phyloP scores from a whole-genome alignment of 2,329 filamentous ascomycete genomes.

The Nothopassalora personata region DNA sequence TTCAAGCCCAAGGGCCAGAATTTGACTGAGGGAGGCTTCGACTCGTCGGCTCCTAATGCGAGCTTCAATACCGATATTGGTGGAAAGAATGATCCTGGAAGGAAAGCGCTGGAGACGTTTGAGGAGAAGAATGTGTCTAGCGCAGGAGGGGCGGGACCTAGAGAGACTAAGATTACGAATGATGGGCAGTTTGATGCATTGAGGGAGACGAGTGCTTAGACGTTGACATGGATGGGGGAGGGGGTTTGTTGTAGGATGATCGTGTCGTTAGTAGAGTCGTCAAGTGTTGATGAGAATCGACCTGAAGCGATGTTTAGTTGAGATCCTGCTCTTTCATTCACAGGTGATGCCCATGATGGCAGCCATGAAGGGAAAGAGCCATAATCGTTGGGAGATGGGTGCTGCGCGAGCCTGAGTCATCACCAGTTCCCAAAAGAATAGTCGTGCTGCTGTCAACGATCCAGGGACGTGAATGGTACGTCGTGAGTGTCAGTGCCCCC shows the following conservation, averaged over 20 bases:
- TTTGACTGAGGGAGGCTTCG: conserved; percentile 29
- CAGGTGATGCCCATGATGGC: no score
- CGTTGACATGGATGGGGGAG: neutral
- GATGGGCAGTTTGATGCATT: conserved; percentile 21
- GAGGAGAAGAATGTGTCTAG: conserved; percentile 31
- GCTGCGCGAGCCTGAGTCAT: no score
- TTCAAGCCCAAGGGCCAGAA: conserved; percentile 32
- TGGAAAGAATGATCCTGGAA: conserved; percentile 50
- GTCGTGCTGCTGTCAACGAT: neutral
- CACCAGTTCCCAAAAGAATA: neutral
- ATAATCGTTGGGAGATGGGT: no score
- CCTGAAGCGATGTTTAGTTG: no score
- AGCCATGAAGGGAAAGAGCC: no score
- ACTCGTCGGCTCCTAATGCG: conserved; percentile 40
- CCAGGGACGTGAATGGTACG: neutral
- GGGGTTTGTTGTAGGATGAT: neutral
- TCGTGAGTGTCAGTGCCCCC: no score
- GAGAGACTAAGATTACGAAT: conserved; percentile 13
- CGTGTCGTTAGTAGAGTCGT: no score
- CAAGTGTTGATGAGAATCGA: no score
- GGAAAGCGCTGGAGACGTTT: conserved; percentile 41
- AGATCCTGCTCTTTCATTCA: no score
- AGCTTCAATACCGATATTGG: conserved; percentile 52
- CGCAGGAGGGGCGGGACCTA: conserved; percentile 29
- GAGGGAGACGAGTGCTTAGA: conserved; percentile 10